Evolutionary conservation across 2,329 filamentous ascomycete genomes (phyloP).

Genomic region (Neopestalotiopsis sp.): DNA sequence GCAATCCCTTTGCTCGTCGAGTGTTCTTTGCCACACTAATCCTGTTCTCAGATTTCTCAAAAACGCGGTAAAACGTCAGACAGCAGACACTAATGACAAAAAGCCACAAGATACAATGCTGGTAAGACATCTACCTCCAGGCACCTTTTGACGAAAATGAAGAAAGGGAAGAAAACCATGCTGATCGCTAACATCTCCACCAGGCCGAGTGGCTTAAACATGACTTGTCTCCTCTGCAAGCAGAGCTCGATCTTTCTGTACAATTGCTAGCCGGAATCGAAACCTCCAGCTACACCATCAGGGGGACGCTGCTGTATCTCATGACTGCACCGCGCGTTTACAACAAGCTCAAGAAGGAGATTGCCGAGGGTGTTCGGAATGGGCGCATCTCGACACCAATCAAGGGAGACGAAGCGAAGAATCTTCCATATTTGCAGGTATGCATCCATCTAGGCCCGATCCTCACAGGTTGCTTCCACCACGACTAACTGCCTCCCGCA

Average conservation of each 20-base stretch:
- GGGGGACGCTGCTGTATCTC: slow-evolving; percentile 23
- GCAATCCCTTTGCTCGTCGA: no score
- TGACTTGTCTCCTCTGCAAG: slow-evolving; percentile 29
- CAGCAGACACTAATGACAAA: background rate
- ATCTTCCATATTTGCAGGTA: slow-evolving; percentile 17
- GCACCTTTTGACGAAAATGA: no score
- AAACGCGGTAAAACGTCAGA: background rate
- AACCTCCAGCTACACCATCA: slow-evolving; percentile 21
- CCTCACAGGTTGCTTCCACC: no score
- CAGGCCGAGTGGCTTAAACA: slow-evolving; percentile 32
- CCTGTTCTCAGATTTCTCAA: background rate
- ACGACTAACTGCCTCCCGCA: background rate
- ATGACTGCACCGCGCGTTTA: slow-evolving; percentile 24
- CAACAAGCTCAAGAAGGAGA: slow-evolving; percentile 22
- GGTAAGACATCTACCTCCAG: background rate
- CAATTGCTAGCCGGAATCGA: slow-evolving; percentile 28
- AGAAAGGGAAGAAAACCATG: background rate
- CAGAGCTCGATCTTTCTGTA: slow-evolving; percentile 30
- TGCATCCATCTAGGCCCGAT: background rate
- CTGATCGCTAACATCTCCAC: background rate
- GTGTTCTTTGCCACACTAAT: background rate
- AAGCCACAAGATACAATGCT: background rate
- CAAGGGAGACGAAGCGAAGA: slow-evolving; percentile 15
- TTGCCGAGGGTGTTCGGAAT: slow-evolving; percentile 18
- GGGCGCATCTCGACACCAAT: slow-evolving; percentile 24